Base-by-base conservation (phyloP, 2,329 filamentous ascomycete species). In the Neonectria punicea region DNA sequence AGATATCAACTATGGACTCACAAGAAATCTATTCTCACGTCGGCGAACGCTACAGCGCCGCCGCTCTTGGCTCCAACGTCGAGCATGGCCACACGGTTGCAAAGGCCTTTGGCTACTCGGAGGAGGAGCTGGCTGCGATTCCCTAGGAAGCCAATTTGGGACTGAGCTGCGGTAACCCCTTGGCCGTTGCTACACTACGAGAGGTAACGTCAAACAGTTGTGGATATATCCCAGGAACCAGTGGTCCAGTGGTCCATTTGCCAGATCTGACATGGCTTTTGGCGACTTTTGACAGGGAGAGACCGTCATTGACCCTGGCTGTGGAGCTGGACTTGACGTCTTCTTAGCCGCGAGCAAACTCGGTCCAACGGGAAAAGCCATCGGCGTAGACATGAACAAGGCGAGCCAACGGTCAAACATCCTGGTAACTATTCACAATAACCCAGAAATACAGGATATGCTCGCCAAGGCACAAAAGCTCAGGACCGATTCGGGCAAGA, bases 301-400 rank as follows among this genome's bases (percentile, higher is more conserved):
- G 71, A 86, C 81, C 0, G 81, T 89, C 2, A 75, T 89, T 59
- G 87, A 89, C 67, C 77, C 90, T 1, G 87, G 87, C 2, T 82
- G 81, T 66, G 87, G 88, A 3, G 86, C 83, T 7, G 87, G 87
- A 1, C 85, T 89, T 49, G 87, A 90, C 70, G 82, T 85, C 18
- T 87, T 89, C 65, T 81, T 85, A 3, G 86, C 86, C 10, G 80
- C 84, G 4, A 77, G 77, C 32, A 85, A 81, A 68, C 81, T 89
- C 41, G 86, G 86, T 0, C 50, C 68, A 0, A 74, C 73, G 4
- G 86, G 87, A 1, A 81, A 77, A 30, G 85, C 80, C 4, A 84
- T 89, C 53, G 88, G 87, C 9, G 77, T 89, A 5, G 87, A 90
- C 69, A 89, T 89, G 84, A 89, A 85, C 67, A 81, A 87, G 75